Evolutionary conservation across 192 early-diverging fungal species (phyloP).

Genomic region (Rhizophagus sp.): DNA sequence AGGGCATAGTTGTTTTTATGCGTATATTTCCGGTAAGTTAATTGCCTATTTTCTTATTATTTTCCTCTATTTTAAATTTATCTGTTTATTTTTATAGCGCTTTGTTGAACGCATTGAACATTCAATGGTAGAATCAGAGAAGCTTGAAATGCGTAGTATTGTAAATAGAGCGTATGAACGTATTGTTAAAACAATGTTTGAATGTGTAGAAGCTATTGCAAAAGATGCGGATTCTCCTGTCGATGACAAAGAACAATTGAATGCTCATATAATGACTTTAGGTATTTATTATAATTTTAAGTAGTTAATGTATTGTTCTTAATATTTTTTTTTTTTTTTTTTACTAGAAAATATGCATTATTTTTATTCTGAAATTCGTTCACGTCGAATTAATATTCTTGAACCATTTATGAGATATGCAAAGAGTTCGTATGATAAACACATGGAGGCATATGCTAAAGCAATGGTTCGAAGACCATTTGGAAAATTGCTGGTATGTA

Average conservation of each 20-base stretch:
- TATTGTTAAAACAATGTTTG: slow-evolving; percentile 83
- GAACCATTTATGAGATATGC: slow-evolving; percentile 84
- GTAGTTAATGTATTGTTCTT: not conserved
- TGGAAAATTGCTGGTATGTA: slow-evolving; percentile 71
- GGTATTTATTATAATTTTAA: slow-evolving; percentile 39
- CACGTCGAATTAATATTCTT: slow-evolving; percentile 69
- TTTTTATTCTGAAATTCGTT: slow-evolving; percentile 77
- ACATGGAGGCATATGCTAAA: slow-evolving; percentile 81
- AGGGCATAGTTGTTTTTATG: slow-evolving; percentile 87
- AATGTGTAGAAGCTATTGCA: slow-evolving; percentile 80
- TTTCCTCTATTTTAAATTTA: not conserved
- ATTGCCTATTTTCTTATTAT: not conserved
- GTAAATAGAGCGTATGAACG: slow-evolving; percentile 82
- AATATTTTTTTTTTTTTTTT: slow-evolving; percentile 11
- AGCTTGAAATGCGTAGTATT: slow-evolving; percentile 66
- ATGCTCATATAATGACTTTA: slow-evolving; percentile 82
- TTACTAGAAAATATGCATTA: slow-evolving; percentile 92
- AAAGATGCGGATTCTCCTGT: slow-evolving; percentile 75
- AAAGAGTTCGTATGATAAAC: slow-evolving; percentile 77
- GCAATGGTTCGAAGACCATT: slow-evolving; percentile 88
- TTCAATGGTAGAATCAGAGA: slow-evolving; percentile 53
- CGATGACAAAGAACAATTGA: slow-evolving; percentile 88
- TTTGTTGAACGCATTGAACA: slow-evolving; percentile 80
- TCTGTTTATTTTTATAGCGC: slow-evolving; percentile 40
- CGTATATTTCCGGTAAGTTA: slow-evolving; percentile 80